phyloP scores from a whole-genome alignment of 2,329 filamentous ascomycete genomes.

The Iodosphaeria phyllophila region DNA sequence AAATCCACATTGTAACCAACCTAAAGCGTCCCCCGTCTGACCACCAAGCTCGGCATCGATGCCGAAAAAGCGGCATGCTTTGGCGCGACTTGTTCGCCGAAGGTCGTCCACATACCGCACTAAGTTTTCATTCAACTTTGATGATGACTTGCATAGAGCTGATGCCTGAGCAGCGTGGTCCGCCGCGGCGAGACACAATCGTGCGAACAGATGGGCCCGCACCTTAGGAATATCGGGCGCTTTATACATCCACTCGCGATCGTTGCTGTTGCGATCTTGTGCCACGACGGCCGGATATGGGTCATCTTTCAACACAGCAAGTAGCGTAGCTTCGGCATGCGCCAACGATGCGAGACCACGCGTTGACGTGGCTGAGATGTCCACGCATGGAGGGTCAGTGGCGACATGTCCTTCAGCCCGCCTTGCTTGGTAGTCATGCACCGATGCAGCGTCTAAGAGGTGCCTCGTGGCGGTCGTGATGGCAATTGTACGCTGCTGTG shows the following conservation, averaged over 20 bases:
- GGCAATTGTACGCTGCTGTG: conserved; percentile 48
- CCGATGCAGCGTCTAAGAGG: conserved; percentile 58
- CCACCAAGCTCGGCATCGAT: conserved; percentile 74
- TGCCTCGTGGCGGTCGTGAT: conserved; percentile 60
- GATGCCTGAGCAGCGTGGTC: conserved; percentile 68
- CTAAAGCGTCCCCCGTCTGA: conserved; percentile 68
- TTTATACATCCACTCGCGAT: conserved; percentile 94
- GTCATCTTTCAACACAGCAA: conserved; percentile 86
- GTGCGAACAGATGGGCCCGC: conserved; percentile 69
- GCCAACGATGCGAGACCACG: conserved; percentile 46
- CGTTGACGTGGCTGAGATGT: conserved; percentile 32
- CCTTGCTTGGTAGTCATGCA: conserved; percentile 53
- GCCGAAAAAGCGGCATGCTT: conserved; percentile 77
- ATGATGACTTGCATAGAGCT: conserved; percentile 25
- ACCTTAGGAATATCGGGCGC: conserved; percentile 77
- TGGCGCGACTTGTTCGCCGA: conserved; percentile 55
- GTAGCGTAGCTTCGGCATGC: conserved; percentile 72
- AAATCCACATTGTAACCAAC: conserved; percentile 65
- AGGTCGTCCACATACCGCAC: conserved; percentile 61
- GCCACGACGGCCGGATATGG: conserved; percentile 72
- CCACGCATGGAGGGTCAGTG: conserved; percentile 26
- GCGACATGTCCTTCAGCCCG: conserved; percentile 27
- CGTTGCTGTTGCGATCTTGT: conserved; percentile 63
- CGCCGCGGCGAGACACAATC: conserved; percentile 70
- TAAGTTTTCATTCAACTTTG: conserved; percentile 41